Conservation (phyloP, 1,284 basidiomycete genomes). For the Porogramme epimiltina region DNA sequence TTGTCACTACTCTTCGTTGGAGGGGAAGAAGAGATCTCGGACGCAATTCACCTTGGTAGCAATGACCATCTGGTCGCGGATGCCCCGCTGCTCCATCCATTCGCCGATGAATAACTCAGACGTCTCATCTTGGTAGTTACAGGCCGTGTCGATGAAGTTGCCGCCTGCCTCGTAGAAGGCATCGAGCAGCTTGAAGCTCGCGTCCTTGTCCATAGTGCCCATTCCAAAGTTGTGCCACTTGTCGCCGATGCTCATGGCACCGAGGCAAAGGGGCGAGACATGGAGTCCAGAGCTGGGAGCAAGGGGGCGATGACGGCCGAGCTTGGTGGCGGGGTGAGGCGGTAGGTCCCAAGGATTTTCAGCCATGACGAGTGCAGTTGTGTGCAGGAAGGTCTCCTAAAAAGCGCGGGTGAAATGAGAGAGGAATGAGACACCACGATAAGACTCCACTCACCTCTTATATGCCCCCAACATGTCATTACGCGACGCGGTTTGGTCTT, state of each 20-base stretch:
- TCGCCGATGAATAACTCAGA: constrained; percentile 40
- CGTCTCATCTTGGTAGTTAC: constrained; percentile 39
- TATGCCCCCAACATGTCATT: too few species aligned
- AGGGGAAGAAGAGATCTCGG: neutral
- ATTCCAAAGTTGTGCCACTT: constrained; percentile 37
- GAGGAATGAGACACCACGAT: too few species aligned
- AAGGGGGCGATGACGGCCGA: constrained; percentile 47
- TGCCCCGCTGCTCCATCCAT: constrained; percentile 41
- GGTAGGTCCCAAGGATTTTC: constrained; percentile 2
- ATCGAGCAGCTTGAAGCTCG: constrained; percentile 47
- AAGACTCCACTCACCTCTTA: too few species aligned
- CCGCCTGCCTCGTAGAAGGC: constrained; percentile 49
- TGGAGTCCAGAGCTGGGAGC: constrained; percentile 35
- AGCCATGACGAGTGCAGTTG: too few species aligned
- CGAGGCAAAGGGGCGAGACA: constrained; percentile 53
- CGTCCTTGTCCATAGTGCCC: constrained; percentile 39
- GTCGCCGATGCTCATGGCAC: constrained; percentile 51
- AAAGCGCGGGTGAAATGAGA: too few species aligned
- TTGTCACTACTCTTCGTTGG: neutral
- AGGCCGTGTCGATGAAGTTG: constrained; percentile 60
- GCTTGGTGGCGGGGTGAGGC: constrained; percentile 28
- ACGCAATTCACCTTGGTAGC: constrained; percentile 37
- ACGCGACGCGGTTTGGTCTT: too few species aligned
- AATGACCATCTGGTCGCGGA: constrained; percentile 43
- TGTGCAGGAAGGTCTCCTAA: too few species aligned